Percentiles rank a stretch among this genome's conserved stretches.
Evolutionary conservation across 2,329 filamentous ascomycete genomes (phyloP).

Genomic region (Beauveria varroae): DNA sequence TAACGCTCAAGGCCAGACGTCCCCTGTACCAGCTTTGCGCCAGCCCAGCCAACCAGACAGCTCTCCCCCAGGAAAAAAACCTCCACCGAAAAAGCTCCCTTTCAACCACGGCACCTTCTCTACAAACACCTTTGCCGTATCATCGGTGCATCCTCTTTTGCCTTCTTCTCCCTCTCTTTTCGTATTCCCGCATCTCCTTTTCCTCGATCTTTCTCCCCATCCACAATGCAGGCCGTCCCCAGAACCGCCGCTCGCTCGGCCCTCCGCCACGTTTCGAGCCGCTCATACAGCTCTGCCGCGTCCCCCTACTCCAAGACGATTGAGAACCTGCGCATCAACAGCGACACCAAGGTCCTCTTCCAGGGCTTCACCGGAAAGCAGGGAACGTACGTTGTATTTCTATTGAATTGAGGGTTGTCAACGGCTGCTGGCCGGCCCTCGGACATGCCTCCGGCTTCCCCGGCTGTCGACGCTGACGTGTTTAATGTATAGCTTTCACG

Average conservation of each 20-base stretch:
- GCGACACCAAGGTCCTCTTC: slow-evolving; percentile 89
- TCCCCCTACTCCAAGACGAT: slow-evolving; percentile 66
- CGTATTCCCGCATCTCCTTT: slow-evolving; percentile 10
- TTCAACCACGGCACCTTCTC: slow-evolving; percentile 3
- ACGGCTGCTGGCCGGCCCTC: background rate
- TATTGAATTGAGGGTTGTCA: background rate
- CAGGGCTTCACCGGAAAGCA: slow-evolving; percentile 98
- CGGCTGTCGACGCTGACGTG: background rate
- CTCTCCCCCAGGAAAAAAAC: slow-evolving; percentile 5
- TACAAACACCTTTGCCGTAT: background rate
- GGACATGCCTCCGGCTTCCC: background rate
- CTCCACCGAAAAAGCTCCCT: slow-evolving; percentile 11
- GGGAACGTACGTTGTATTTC: slow-evolving; percentile 63
- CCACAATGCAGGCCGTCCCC: slow-evolving; percentile 77
- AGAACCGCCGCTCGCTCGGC: slow-evolving; percentile 59
- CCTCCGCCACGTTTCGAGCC: slow-evolving; percentile 57
- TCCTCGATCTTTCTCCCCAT: background rate
- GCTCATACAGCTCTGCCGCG: slow-evolving; percentile 65
- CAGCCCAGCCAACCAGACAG: background rate
- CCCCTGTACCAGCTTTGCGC: background rate
- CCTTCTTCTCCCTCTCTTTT: slow-evolving; percentile 9
- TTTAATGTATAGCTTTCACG: slow-evolving; percentile 69
- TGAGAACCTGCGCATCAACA: slow-evolving; percentile 86
- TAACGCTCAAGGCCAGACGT: background rate
- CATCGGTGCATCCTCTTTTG: background rate